Evolutionary conservation across 108 stramenopile species (phyloP).

Genomic region (Cyclotella sp.): DNA sequence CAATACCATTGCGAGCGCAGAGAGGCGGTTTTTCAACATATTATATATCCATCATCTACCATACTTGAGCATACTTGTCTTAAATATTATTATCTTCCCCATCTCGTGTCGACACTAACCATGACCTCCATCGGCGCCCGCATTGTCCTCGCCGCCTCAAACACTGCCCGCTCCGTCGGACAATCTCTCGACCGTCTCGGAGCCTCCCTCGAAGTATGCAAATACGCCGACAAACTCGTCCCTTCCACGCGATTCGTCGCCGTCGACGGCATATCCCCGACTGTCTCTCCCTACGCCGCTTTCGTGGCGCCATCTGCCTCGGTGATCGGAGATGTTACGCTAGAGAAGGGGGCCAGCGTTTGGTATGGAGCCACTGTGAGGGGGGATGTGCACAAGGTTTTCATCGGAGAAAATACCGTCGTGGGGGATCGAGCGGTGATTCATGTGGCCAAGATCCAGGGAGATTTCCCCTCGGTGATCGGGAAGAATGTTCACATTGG

Average conservation of each 20-base stretch:
- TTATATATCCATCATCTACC: no score
- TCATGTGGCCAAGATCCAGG: conserved; percentile 95
- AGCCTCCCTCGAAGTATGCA: conserved; percentile 80
- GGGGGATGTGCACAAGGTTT: conserved; percentile 83
- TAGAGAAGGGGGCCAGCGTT: conserved; percentile 76
- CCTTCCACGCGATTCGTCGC: conserved; percentile 90
- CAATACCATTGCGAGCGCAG: no score
- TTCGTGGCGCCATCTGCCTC: conserved; percentile 86
- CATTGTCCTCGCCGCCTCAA: conserved; percentile 73
- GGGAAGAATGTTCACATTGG: conserved; percentile 89
- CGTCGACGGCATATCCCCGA: conserved; percentile 80
- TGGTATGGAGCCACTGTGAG: conserved; percentile 91
- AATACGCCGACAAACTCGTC: conserved; percentile 83
- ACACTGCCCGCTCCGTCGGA: conserved; percentile 68
- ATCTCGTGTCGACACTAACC: background rate
- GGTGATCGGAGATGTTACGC: conserved; percentile 82
- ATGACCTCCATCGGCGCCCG: conserved; percentile 70
- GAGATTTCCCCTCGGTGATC: conserved; percentile 86
- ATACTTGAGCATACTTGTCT: no score
- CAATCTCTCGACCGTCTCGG: conserved; percentile 72
- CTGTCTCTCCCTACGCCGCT: conserved; percentile 62
- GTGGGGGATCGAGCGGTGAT: conserved; percentile 94
- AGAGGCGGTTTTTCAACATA: no score
- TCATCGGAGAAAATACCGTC: conserved; percentile 83
- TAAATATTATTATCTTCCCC: no score